Evolutionary conservation across 768 basidiomycete species (phyloP), one percentile per base, ranked within the genome.

Genomic region (Tubosaeta sp.): DNA sequence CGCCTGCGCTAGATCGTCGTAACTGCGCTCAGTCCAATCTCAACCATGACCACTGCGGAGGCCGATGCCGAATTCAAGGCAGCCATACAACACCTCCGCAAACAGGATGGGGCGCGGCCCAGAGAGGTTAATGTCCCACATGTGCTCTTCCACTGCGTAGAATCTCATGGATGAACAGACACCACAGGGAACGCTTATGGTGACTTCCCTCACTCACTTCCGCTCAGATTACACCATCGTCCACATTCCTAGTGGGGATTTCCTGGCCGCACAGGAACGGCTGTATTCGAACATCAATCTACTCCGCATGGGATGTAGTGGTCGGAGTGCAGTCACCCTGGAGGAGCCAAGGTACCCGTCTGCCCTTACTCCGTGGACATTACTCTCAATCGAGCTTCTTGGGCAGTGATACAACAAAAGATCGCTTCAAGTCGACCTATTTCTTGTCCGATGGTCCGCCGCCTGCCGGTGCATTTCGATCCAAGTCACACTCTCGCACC

Each of bases 201-300:
- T 83, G 51, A 93, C 91, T 26, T 91, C 89, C 11, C 80, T 93
- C 26, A 87, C 88, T 41, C 85, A 88, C 73, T 93, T 93, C 65
- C 87, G 87, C 50, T 91, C 89, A 2, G 90, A 92, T 73, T 88
- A 83, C 65, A 88, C 88, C 51, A 90, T 92, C 54, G 86, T 92
- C 31, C 84, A 80, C 53, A 82, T 93, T 48, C 88, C 88, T 0
- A 70, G 76, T 42, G 91, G 69, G 12, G 75, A 85, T 66, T 88
- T 84, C 68, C 74, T 79, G 17, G 75, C 77, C 35, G 75, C 76
- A 31, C 79, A 78, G 54, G 81, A 87, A 52, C 82, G 81, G 57
- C 78, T 93, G 29, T 89, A 87, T 67, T 77, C 84, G 46, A 93
- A 92, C 62, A 88, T 92, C 59, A 86, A 87, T 66, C 76, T 93